These are phyloP conservation scores for Skeletonema marinoi DNA, from an alignment of 108 stramenopile genomes.

Conservation along the genomic window DNA sequence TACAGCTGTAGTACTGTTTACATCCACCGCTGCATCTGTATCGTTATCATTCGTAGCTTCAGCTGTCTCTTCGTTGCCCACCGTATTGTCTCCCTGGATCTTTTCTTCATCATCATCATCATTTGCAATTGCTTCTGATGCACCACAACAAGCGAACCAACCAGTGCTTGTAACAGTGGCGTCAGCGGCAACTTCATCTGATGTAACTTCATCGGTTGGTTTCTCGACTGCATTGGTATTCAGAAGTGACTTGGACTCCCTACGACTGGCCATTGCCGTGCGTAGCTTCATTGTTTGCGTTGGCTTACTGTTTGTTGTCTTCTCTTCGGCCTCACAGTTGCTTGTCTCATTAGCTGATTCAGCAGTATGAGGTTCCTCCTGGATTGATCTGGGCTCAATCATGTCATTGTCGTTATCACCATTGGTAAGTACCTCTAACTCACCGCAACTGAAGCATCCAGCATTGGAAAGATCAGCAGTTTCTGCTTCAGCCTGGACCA, in stretches of 20 bases:
- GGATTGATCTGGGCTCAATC: background rate
- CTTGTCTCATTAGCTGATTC: background rate
- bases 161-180: background rate
- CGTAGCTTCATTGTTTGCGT: background rate
- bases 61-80: background rate
- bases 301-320: background rate
- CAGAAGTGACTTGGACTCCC: background rate
- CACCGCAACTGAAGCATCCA: background rate
- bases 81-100: background rate
- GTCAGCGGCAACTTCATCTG: background rate
- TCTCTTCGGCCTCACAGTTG: background rate
- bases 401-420: background rate
- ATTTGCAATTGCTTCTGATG: background rate
- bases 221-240: background rate
- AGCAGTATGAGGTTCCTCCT: background rate
- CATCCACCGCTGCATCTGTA: no score
- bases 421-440: background rate
- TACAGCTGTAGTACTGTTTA: background rate
- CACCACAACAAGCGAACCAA: background rate
- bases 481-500: background rate
- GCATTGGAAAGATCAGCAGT: background rate
- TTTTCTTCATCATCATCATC: background rate
- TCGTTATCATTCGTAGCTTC: no score
- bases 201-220: background rate
- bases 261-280: background rate